A percentile compares a stretch with the other conserved stretches of the same genome.
phyloP scores from a whole-genome alignment of 73 alveolate species.

The Stentor roeselii region DNA sequence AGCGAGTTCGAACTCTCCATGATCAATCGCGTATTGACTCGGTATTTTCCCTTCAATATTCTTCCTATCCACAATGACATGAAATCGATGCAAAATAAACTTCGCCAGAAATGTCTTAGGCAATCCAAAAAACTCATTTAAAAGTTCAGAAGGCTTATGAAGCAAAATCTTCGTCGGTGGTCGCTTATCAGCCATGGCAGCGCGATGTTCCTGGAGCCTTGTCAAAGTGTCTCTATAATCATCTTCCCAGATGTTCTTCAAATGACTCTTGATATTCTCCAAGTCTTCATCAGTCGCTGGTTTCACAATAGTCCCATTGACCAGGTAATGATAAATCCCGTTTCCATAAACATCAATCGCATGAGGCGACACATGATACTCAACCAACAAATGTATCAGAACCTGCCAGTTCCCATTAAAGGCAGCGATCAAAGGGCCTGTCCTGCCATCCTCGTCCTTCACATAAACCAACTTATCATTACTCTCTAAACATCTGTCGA shows the following conservation, averaged over 20 bases:
- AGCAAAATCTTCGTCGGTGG: neutral
- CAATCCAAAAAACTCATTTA: neutral
- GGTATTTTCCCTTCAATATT: neutral
- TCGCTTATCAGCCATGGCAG: neutral
- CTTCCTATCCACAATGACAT: neutral
- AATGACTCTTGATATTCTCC: too few species aligned
- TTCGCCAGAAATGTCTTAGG: neutral
- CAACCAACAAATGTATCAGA: too few species aligned
- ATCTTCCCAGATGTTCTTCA: neutral
- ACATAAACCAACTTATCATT: neutral
- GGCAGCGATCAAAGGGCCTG: neutral
- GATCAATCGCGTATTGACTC: neutral
- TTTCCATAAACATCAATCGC: neutral
- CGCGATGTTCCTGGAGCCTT: neutral
- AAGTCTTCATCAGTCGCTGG: neutral
- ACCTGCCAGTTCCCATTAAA: neutral
- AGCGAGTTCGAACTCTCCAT: neutral
- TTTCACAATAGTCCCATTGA: neutral
- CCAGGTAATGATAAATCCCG: neutral
- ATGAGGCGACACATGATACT: neutral
- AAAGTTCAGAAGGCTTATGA: neutral
- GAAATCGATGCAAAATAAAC: neutral
- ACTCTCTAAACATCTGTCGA: neutral
- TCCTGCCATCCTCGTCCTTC: neutral
- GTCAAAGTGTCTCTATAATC: neutral